phyloP scores from a whole-genome alignment of 768 basidiomycete genomes.

The Ephemerocybe angulata region DNA sequence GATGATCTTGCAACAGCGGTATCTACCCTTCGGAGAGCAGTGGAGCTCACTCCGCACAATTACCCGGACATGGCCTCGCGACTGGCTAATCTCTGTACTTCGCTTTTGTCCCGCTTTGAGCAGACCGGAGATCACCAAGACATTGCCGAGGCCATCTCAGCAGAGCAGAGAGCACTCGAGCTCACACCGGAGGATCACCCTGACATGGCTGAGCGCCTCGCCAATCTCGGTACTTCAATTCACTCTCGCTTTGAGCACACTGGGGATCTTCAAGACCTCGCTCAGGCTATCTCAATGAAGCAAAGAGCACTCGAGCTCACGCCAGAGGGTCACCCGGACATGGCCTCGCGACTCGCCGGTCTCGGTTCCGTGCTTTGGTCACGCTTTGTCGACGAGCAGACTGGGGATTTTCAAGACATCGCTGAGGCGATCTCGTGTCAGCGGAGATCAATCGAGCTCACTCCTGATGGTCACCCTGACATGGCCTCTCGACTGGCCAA shows the following conservation, averaged over 20 bases:
- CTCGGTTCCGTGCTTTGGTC: neutral
- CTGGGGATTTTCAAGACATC: neutral
- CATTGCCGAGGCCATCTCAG: constrained; percentile 8
- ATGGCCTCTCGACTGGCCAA: neutral
- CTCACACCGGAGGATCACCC: neutral
- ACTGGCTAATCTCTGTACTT: too few relatives aligned
- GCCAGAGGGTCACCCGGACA: neutral
- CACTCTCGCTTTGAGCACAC: neutral
- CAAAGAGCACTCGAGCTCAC: neutral
- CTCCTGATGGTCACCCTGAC: neutral
- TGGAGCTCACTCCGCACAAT: too few relatives aligned
- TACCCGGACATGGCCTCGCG: too few relatives aligned
- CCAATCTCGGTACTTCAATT: neutral
- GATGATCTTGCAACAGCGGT: too few relatives aligned
- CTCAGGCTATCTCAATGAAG: neutral
- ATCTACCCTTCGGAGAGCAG: too few relatives aligned
- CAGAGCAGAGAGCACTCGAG: neutral
- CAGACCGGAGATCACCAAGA: constrained; percentile 18
- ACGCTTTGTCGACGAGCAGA: constrained; percentile 13
- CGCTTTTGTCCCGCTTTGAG: too few relatives aligned
- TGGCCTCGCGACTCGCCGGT: neutral
- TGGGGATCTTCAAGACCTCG: neutral
- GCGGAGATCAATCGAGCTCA: neutral
- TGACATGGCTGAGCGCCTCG: neutral
- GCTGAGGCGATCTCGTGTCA: neutral